Conservation (phyloP, 2,329 filamentous ascomycete genomes). For the Aurifilum marmelostoma region DNA sequence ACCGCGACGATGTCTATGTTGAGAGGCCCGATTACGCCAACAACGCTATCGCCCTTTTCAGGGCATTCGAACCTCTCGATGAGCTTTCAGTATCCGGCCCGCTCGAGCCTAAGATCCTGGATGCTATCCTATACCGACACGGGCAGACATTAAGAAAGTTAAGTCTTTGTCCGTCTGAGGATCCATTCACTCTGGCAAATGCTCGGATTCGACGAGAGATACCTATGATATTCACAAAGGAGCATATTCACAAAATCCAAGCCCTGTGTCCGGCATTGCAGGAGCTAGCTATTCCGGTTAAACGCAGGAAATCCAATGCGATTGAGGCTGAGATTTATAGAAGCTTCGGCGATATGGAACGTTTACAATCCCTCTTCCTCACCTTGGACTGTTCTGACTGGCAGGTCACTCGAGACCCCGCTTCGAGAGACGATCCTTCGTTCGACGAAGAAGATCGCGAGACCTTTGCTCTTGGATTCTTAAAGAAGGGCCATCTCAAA, state of each 20-base stretch:
- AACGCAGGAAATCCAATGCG: slow-evolving; percentile 5
- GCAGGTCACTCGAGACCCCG: slow-evolving; percentile 1
- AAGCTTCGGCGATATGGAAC: slow-evolving; percentile 11
- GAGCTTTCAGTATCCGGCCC: slow-evolving; percentile 14
- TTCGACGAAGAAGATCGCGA: too few relatives aligned
- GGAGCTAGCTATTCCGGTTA: slow-evolving; percentile 5
- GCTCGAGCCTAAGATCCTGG: slow-evolving; percentile 4
- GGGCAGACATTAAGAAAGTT: slow-evolving; percentile 10
- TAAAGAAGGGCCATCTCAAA: slow-evolving; percentile 7
- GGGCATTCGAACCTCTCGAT: slow-evolving; percentile 7
- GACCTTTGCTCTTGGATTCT: background rate
- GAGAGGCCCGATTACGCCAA: slow-evolving; percentile 4
- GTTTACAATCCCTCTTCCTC: slow-evolving; percentile 10
- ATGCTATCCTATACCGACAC: slow-evolving; percentile 13
- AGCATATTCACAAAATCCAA: slow-evolving; percentile 11
- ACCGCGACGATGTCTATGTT: background rate
- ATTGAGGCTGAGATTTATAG: slow-evolving; percentile 12
- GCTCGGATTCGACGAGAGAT: background rate
- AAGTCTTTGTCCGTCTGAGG: background rate
- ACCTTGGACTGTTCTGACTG: slow-evolving; percentile 18
- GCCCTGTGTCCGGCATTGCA: background rate
- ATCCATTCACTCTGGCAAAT: background rate
- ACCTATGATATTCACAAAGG: slow-evolving; percentile 13
- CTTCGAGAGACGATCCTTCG: background rate
- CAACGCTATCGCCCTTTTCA: slow-evolving; percentile 2